Evolutionary conservation across 2,329 filamentous ascomycete species (phyloP), one percentile per base, ranked within the genome.

Genomic region (Diaporthe capsici): DNA sequence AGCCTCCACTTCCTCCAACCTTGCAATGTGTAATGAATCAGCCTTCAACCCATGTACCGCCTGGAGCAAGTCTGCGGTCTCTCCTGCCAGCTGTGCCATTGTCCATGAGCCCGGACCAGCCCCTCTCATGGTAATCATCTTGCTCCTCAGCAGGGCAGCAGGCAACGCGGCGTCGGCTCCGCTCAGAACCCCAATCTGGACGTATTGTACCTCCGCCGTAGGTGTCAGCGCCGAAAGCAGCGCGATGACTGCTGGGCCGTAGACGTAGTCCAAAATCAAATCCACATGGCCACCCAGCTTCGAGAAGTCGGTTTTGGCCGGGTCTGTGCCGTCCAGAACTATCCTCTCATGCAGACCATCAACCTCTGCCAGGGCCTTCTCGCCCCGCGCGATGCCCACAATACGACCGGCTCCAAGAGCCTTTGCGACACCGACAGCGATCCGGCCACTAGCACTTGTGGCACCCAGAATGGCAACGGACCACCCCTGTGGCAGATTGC

Each of bases 221-320:
- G 84, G 82, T 49, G 81, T 83, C 25, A 90, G 79, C 4, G 84
- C 84, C 7, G 80, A 78, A 10, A 91, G 82, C 13, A 88, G 80
- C 7, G 85, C 84, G 15, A 83, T 78, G 0, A 86, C 81, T 22
- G 86, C 83, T 0, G 84, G 82, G 0, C 90, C 90, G 81, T 89
- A 91, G 10, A 92, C 82, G 78, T 91, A 92, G 79, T 92, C 90
- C 1, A 92, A 82, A 4, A 92, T 84, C 3, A 91, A 84, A 76
- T 92, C 89, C 44, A 87, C 86, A 49, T 86, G 63, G 3, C 63
- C 47, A n/a, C 47, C 85, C 0, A 87, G 82, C 12, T 81, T 80
- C 2, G 84, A 84, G 76, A 88, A 89, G 77, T 91, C 89, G 0
- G 85, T 86, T 1, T 84, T 84, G 51, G 87, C 82, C 3, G 80